Base-by-base conservation (phyloP, 805 yeast species). In the Candida pseudofarinosa region DNA sequence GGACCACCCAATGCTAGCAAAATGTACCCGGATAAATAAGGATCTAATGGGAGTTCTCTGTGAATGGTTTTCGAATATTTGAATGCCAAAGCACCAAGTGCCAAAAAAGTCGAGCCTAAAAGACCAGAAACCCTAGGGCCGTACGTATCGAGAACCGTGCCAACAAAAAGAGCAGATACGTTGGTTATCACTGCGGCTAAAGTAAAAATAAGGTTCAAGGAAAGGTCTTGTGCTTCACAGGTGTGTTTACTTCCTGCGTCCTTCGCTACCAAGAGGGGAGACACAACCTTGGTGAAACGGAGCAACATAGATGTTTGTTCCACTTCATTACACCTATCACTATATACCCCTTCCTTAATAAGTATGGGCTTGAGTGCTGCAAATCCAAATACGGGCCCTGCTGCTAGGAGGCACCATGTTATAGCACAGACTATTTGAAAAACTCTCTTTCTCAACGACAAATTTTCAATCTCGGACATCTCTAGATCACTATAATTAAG, bases 321-420 rank as follows among this genome's bases (percentile, higher is more conserved):
- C 10, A 16, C 19, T 3, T 13, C 30, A 10, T 68, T 58, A 58
- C 97, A 90, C 5, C 69, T 56, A 1, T 81, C 77, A 18, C 73
- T 62, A 55, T 90, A 91, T 3, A 90, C 83, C 3, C 91, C 89
- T 57, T 91, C 90, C 7, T 71, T 60, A 15, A 88, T 75, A 35
- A 91, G 65, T 8, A 90, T 79, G 4, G 95, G 95, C 58, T 91
- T 91, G 42, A 90, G 68, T 3, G 98, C 97, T 18, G 97, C 97
- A 68, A 90, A 90, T 3, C 98, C 98, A 71, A 90, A 90, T 12
- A 90, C 82, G 1, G 95, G 88, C 4, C 97, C 98, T 0, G 96
- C 97, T 0, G 96, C 88, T 32, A 88, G 70, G 12, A 90, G 66
- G 65, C 97, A 91, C 96, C 96, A 90, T 0, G 73, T 42, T 14